These are phyloP conservation scores for Stagonosporopsis vannaccii DNA, from an alignment of 2,329 filamentous ascomycete species.

Conservation along the genomic window DNA sequence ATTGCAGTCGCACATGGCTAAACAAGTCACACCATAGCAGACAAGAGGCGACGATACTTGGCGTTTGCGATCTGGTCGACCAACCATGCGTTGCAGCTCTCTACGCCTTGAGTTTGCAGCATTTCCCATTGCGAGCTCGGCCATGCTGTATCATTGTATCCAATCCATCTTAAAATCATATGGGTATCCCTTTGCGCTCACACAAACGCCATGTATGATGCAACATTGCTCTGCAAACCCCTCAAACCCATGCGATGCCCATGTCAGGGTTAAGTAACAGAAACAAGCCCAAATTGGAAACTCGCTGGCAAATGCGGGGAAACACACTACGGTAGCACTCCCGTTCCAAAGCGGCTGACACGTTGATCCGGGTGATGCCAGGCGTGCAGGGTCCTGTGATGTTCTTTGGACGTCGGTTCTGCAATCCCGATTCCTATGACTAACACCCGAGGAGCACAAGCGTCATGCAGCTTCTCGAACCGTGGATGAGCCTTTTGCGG, in stretches of 20 bases:
- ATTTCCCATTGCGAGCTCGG: constrained; percentile 14
- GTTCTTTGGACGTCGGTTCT: constrained; percentile 34
- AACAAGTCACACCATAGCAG: constrained; percentile 30
- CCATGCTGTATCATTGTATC: constrained; percentile 20
- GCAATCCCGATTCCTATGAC: constrained; percentile 44
- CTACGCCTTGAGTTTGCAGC: constrained; percentile 10
- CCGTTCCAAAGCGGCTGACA: constrained; percentile 37
- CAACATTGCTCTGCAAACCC: constrained; percentile 24
- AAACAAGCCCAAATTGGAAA: constrained; percentile 36
- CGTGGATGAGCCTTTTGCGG: constrained; percentile 29
- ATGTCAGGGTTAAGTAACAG: constrained; percentile 42
- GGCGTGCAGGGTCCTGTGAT: constrained; percentile 30
- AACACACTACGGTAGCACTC: constrained; percentile 44
- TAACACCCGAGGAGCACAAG: constrained; percentile 39
- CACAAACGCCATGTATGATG: constrained; percentile 46
- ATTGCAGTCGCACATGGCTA: constrained; percentile 20
- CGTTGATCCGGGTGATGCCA: constrained; percentile 30
- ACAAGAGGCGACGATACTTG: constrained; percentile 43
- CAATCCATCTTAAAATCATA: constrained; percentile 36
- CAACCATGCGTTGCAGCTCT: constrained; percentile 7
- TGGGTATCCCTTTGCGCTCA: constrained; percentile 44
- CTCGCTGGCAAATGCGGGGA: constrained; percentile 46
- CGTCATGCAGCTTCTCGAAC: constrained; percentile 39
- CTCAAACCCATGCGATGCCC: constrained; percentile 28
- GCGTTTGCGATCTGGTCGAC: constrained; percentile 25